Evolutionary conservation across 352 stramenopile genomes (phyloP).

Genomic region (Phytopythium vexans): DNA sequence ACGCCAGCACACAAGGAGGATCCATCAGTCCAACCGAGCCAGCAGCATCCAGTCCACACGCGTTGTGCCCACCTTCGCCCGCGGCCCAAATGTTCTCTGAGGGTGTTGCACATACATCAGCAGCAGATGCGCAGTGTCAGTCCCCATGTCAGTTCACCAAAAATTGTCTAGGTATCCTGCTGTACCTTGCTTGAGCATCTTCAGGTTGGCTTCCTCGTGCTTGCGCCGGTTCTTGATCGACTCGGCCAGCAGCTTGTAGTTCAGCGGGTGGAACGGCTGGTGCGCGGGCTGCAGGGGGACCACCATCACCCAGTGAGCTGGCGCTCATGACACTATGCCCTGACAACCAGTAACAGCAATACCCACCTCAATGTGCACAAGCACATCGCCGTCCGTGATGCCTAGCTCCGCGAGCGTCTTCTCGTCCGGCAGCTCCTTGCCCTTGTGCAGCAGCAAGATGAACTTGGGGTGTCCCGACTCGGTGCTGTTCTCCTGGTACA

Average conservation of each 20-base stretch:
- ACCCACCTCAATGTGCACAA: slow-evolving; percentile 78
- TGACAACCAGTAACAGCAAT: not conserved
- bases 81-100: slow-evolving; percentile 86
- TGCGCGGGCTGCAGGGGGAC: slow-evolving; percentile 37
- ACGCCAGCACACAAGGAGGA: not conserved
- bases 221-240: slow-evolving; percentile 72
- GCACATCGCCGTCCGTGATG: slow-evolving; percentile 71
- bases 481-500: slow-evolving; percentile 76
- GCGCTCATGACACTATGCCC: not conserved
- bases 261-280: slow-evolving; percentile 84
- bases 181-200: slow-evolving; percentile 79
- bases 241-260: slow-evolving; percentile 82
- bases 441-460: slow-evolving; percentile 83
- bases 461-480: slow-evolving; percentile 65
- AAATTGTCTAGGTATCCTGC: not conserved
- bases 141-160: not conserved
- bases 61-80: slow-evolving; percentile 21
- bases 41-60: not conserved
- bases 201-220: slow-evolving; percentile 79
- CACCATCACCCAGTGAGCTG: not conserved
- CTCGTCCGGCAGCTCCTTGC: slow-evolving; percentile 81
- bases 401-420: slow-evolving; percentile 81
- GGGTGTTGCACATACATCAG: not conserved
- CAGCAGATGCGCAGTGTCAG: not conserved
- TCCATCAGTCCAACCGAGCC: not conserved